A percentile compares a stretch with the other conserved stretches of the same genome.
Evolutionary conservation across 257 asterid species (phyloP).

Genomic region (Scutellaria minor): DNA sequence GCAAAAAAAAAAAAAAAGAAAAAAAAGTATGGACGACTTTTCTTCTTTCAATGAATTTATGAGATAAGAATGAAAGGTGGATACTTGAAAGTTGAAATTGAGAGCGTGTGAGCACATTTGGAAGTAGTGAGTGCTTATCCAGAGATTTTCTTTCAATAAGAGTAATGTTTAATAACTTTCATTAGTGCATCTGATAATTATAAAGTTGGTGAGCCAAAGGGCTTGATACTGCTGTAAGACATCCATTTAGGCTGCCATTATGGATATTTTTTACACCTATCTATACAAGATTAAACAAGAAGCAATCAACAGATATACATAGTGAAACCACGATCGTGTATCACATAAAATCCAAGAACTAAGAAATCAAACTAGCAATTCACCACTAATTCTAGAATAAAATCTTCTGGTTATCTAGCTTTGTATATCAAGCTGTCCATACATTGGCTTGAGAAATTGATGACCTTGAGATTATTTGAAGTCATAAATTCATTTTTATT

Average conservation of each 20-base stretch:
- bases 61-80: neutral
- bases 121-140: neutral
- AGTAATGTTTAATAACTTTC: no score
- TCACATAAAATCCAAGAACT: neutral
- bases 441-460: no score
- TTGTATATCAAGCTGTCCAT: neutral
- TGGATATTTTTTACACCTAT: neutral
- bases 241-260: neutral
- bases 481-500: no score
- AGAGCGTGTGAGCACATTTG: neutral
- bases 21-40: neutral
- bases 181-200: no score
- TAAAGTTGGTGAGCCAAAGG: no score
- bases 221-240: neutral
- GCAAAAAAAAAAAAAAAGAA: neutral
- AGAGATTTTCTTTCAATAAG: neutral
- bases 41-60: neutral
- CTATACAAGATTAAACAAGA: neutral
- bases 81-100: conserved; percentile 26
- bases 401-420: neutral
- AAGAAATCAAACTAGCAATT: neutral
- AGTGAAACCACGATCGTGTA: neutral
- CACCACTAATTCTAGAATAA: neutral
- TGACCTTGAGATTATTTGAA: no score
- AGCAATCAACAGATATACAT: neutral